Percentiles rank a stretch among this genome's conserved stretches.
Conservation (phyloP, 2,329 filamentous ascomycete species). For the Botrytis medusae region DNA sequence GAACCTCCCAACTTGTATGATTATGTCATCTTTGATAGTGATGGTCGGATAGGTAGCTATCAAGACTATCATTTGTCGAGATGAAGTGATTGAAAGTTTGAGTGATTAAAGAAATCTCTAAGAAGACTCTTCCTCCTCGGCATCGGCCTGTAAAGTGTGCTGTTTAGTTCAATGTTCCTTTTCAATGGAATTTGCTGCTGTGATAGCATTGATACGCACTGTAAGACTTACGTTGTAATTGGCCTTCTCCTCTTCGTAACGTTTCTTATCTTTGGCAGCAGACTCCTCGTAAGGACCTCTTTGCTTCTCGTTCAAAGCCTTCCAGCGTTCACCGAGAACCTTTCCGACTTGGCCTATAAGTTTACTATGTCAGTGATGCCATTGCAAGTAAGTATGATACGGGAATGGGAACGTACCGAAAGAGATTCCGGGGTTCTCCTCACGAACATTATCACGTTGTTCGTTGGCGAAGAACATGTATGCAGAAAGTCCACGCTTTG, state of each 20-base stretch:
- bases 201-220: slow-evolving; percentile 28
- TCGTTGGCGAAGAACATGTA: slow-evolving; percentile 99
- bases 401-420: slow-evolving; percentile 70
- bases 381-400: not conserved
- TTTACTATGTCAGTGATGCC: slow-evolving; percentile 24
- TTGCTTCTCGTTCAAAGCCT: slow-evolving; percentile 91
- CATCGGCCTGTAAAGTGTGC: slow-evolving; percentile 50
- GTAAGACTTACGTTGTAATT: slow-evolving; percentile 74
- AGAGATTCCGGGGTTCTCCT: slow-evolving; percentile 96
- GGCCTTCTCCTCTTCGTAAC: slow-evolving; percentile 97
- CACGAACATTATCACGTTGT: slow-evolving; percentile 95
- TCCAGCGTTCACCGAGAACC: slow-evolving; percentile 97
- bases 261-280: slow-evolving; percentile 97
- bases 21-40: slow-evolving; percentile 24
- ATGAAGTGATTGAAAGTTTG: slow-evolving; percentile 25
- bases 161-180: slow-evolving; percentile 38
- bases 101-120: slow-evolving; percentile 30
- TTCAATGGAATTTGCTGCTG: not conserved
- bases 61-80: slow-evolving; percentile 26
- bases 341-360: slow-evolving; percentile 86
- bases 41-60: slow-evolving; percentile 15
- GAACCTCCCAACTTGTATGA: slow-evolving; percentile 21
- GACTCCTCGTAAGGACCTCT: slow-evolving; percentile 93
- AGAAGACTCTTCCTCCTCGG: slow-evolving; percentile 55
- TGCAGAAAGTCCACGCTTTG: slow-evolving; percentile 97